Conservation (phyloP, 2,329 filamentous ascomycete species). For the Botrytis deweyae region DNA sequence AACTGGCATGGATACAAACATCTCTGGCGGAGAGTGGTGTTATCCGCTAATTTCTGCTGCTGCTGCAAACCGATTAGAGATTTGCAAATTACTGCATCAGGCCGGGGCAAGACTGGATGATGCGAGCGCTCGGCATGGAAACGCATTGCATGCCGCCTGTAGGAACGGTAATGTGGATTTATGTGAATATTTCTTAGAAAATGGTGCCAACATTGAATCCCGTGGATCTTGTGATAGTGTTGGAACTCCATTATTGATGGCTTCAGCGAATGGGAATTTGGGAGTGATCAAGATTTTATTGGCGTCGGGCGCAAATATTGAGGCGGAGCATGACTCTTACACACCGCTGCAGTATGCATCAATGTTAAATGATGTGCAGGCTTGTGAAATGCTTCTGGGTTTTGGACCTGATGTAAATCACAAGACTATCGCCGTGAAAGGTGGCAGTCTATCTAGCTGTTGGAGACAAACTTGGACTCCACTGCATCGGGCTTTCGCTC, state of each 20-base stretch:
- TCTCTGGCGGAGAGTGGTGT: too few relatives aligned
- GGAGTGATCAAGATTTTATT: not conserved
- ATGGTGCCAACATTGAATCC: not conserved
- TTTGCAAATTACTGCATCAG: not conserved
- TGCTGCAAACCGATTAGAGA: rapidly evolving
- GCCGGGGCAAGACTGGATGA: too few relatives aligned
- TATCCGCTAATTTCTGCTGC: not conserved
- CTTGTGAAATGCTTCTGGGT: not conserved
- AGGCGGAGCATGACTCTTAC: not conserved
- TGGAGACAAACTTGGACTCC: too few relatives aligned
- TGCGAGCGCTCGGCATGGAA: not conserved
- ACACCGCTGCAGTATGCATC: not conserved
- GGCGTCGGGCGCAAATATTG: not conserved
- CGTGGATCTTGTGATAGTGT: too few relatives aligned
- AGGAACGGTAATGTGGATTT: not conserved
- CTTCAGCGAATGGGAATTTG: not conserved
- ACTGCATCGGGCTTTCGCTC: too few relatives aligned
- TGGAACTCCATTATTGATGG: not conserved
- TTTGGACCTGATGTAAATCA: not conserved
- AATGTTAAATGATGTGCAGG: not conserved
- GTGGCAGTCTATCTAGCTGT: too few relatives aligned
- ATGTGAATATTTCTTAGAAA: not conserved
- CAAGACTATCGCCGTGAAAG: not conserved
- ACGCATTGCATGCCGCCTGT: not conserved
- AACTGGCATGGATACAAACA: too few relatives aligned